phyloP scores from a whole-genome alignment of 306 rosid species.

The Heteromeles arbutifolia region DNA sequence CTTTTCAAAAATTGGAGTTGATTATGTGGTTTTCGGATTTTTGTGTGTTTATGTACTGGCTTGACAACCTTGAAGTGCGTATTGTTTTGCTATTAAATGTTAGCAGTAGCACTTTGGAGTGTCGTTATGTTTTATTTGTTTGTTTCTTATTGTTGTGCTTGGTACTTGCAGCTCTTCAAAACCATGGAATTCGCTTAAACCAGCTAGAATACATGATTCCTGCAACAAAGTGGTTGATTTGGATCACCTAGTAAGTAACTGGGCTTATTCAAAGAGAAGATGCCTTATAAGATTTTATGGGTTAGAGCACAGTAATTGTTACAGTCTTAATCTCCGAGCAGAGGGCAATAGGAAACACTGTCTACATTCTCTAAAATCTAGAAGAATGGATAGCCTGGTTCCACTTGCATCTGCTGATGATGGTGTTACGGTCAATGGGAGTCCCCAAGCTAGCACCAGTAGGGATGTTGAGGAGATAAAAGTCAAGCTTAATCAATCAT shows the following conservation, averaged over 20 bases:
- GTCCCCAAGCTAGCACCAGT: constrained; percentile 54
- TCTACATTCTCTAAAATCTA: constrained; percentile 34
- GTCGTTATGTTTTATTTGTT: background rate
- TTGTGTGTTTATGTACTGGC: background rate
- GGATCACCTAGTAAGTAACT: constrained; percentile 40
- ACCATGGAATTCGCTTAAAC: constrained; percentile 23
- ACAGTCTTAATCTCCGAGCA: constrained; percentile 13
- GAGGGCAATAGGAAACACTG: constrained; percentile 36
- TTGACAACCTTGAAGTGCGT: background rate
- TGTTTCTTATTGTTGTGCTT: constrained; percentile 11
- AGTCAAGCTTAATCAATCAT: constrained; percentile 59
- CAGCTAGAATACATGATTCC: constrained; percentile 22
- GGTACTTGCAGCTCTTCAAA: constrained; percentile 45
- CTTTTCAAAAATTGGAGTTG: no score
- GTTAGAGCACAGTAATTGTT: constrained; percentile 24
- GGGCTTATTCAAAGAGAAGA: constrained; percentile 65
- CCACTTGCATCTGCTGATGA: constrained; percentile 72
- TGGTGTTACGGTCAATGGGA: constrained; percentile 72
- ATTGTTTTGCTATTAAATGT: background rate
- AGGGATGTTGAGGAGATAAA: constrained; percentile 62
- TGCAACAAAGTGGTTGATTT: constrained; percentile 39
- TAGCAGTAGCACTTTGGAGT: background rate
- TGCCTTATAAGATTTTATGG: constrained; percentile 39
- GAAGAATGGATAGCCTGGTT: constrained; percentile 26
- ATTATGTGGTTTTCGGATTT: background rate